A percentile compares a stretch with the other conserved stretches of the same genome.
These are phyloP conservation scores for Kodamaea fungicola DNA, from an alignment of 1,139 yeast species.

Conservation along the genomic window DNA sequence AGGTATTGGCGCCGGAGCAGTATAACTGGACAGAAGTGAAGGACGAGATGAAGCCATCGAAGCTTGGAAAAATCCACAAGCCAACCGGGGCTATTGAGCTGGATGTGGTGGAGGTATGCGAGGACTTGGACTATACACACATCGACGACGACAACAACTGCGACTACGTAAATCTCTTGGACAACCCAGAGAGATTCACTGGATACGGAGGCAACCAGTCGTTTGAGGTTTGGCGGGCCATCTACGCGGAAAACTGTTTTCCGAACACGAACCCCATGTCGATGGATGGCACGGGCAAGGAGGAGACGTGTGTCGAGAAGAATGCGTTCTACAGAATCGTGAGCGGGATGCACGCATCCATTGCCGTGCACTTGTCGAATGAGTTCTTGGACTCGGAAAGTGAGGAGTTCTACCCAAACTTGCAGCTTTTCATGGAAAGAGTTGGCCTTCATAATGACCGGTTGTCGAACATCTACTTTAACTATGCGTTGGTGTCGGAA, in stretches of 20 bases:
- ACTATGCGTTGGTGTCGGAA: slow-evolving; percentile 83
- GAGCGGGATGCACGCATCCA: slow-evolving; percentile 94
- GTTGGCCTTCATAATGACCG: slow-evolving; percentile 91
- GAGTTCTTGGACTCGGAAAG: slow-evolving; percentile 74
- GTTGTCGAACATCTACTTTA: slow-evolving; percentile 83
- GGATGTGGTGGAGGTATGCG: slow-evolving; percentile 24
- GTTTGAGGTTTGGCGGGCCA: slow-evolving; percentile 88
- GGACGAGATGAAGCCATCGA: slow-evolving; percentile 70
- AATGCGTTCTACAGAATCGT: slow-evolving; percentile 81
- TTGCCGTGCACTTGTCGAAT: slow-evolving; percentile 87
- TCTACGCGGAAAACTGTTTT: slow-evolving; percentile 90
- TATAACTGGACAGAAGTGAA: slow-evolving; percentile 67
- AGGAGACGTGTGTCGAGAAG: slow-evolving; percentile 73
- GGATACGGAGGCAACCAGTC: slow-evolving; percentile 95
- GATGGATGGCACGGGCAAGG: slow-evolving; percentile 28
- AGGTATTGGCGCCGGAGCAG: slow-evolving; percentile 46
- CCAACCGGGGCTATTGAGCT: slow-evolving; percentile 22
- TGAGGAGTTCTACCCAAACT: slow-evolving; percentile 81
- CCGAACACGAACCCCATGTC: slow-evolving; percentile 47
- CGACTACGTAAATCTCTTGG: slow-evolving; percentile 79
- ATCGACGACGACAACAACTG: slow-evolving; percentile 61
- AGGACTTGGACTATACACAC: slow-evolving; percentile 53
- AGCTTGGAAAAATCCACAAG: slow-evolving; percentile 51
- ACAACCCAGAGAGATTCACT: slow-evolving; percentile 94
- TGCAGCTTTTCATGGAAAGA: slow-evolving; percentile 78